Conservation (phyloP, 352 stramenopile genomes). For the Peronospora tabacina region DNA sequence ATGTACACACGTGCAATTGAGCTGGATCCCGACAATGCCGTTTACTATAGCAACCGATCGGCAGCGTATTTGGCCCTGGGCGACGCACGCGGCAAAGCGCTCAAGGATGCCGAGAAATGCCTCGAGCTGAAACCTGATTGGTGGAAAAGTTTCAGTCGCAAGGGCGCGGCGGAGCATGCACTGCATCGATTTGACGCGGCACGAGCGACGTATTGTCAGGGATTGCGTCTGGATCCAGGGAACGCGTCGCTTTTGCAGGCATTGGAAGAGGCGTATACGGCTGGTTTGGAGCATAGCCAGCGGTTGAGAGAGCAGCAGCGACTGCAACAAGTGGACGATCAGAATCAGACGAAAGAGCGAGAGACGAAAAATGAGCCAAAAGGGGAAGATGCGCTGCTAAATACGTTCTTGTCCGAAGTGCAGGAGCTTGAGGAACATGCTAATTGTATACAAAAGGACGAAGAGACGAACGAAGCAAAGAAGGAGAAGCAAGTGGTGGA, state of each 20-base stretch:
- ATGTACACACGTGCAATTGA: conserved; percentile 82
- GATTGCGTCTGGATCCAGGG: conserved; percentile 57
- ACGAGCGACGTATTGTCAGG: conserved; percentile 59
- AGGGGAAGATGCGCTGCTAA: conserved; percentile 57
- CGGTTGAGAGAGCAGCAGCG: conserved; percentile 44
- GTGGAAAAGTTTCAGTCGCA: conserved; percentile 85
- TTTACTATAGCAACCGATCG: conserved; percentile 84
- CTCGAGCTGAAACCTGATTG: conserved; percentile 72
- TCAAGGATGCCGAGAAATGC: conserved; percentile 70
- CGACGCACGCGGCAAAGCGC: conserved; percentile 70
- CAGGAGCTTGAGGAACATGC: conserved; percentile 66
- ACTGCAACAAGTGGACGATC: conserved; percentile 25
- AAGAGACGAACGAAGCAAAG: conserved; percentile 21
- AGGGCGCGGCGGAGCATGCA: conserved; percentile 72
- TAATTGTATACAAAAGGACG: conserved; percentile 72
- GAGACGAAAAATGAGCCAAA: conserved; percentile 20
- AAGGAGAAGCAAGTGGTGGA: conserved; percentile 53
- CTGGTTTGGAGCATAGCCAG: conserved; percentile 60
- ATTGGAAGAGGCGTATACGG: conserved; percentile 60
- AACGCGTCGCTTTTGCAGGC: conserved; percentile 61
- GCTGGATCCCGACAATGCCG: conserved; percentile 75
- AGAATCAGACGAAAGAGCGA: conserved; percentile 11
- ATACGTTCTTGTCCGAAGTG: conserved; percentile 82
- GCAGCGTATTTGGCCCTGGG: conserved; percentile 73
- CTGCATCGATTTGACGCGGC: conserved; percentile 68